Conservation (phyloP, 495 filamentous ascomycete species). For the Neurospora discreta region DNA sequence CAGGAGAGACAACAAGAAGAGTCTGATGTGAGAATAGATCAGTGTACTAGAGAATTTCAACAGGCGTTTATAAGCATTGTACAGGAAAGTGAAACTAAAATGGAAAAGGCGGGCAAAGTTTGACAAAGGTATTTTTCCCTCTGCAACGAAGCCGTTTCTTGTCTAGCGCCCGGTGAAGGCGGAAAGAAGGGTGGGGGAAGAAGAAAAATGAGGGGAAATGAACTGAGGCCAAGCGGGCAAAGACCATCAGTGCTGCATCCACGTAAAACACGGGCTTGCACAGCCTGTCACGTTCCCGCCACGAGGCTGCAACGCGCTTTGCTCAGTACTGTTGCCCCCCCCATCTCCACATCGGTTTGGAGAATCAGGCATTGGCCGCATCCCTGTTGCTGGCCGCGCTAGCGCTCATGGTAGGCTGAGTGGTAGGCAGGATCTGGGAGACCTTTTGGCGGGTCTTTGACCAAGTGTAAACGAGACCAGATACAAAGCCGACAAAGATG, state of each 20-base stretch:
- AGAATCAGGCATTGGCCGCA: constrained; percentile 39
- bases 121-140: neutral
- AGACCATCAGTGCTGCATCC: neutral
- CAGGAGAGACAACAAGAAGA: neutral
- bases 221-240: neutral
- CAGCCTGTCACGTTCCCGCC: neutral
- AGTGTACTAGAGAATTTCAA: neutral
- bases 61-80: neutral
- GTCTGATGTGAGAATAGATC: neutral
- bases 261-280: neutral
- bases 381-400: constrained; percentile 89
- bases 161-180: neutral
- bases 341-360: neutral
- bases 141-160: neutral
- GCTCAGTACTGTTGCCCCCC: neutral
- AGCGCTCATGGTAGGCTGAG: constrained; percentile 66
- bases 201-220: too few relatives aligned
- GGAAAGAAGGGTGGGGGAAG: neutral
- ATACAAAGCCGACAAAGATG: constrained; percentile 80
- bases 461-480: constrained; percentile 83
- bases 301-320: neutral
- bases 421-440: constrained; percentile 53
- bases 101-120: neutral
- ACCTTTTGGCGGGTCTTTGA: constrained; percentile 77
- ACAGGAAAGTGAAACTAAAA: neutral